These are phyloP conservation scores for Aquanectria penicillioides DNA, from an alignment of 2,329 filamentous ascomycete genomes.

Conservation along the genomic window DNA sequence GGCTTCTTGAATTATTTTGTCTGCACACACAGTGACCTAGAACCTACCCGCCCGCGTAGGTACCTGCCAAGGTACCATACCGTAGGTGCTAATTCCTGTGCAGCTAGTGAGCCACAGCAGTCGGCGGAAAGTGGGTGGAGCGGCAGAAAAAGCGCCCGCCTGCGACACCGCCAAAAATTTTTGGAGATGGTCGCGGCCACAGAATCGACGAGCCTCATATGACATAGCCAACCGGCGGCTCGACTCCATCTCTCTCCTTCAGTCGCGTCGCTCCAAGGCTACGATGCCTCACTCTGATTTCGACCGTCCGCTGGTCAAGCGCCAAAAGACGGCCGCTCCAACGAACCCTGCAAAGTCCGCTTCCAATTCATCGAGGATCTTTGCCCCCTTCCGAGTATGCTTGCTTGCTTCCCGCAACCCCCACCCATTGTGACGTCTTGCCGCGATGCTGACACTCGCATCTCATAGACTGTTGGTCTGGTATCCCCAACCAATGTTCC, in stretches of 20 bases:
- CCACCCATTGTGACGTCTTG: neutral
- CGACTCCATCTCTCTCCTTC: conserved; percentile 9
- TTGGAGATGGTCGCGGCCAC: conserved; percentile 37
- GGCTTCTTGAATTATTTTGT: no score
- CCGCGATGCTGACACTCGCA: neutral
- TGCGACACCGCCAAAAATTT: conserved; percentile 45
- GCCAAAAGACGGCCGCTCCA: conserved; percentile 68
- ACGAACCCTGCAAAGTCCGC: conserved; percentile 50
- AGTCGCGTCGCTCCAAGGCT: conserved; percentile 23
- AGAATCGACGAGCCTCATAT: conserved; percentile 28
- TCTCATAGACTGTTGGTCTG: conserved; percentile 82
- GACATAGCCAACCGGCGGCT: conserved; percentile 27
- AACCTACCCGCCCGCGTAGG: no score
- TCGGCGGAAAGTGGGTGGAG: conserved; percentile 16
- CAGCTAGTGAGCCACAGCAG: neutral
- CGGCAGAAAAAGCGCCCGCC: conserved; percentile 37
- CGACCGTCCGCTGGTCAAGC: conserved; percentile 76
- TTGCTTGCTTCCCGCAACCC: conserved; percentile 43
- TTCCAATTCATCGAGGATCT: conserved; percentile 77
- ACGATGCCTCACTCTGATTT: conserved; percentile 68
- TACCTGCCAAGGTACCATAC: no score
- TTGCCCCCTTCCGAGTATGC: conserved; percentile 90
- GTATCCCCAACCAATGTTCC: conserved; percentile 92
- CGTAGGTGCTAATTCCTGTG: neutral
- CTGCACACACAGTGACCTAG: no score